These are phyloP conservation scores for Pseudozyma hubeiensis DNA, from an alignment of 1,284 basidiomycete species.

Conservation along the genomic window DNA sequence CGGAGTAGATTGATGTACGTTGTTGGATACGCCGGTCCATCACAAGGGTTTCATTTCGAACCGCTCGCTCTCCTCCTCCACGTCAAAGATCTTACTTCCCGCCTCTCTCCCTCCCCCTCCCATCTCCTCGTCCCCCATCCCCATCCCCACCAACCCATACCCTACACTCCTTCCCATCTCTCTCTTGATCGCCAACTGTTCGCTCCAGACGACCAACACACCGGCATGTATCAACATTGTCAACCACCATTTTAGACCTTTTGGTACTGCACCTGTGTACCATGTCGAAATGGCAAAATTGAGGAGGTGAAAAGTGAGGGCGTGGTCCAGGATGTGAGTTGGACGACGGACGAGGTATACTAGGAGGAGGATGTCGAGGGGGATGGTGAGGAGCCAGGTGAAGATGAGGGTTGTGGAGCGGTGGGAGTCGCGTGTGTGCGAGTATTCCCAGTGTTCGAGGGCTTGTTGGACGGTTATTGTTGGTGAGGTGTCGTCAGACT, in stretches of 20 bases:
- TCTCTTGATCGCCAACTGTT: constrained; percentile 87
- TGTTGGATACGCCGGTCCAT: too few species aligned
- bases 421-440: constrained; percentile 65
- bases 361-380: constrained; percentile 77
- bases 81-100: constrained; percentile 16
- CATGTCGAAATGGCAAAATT: constrained; percentile 92
- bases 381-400: constrained; percentile 34
- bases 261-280: constrained; percentile 86
- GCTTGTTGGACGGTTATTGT: constrained; percentile 71
- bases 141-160: constrained; percentile 32
- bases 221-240: constrained; percentile 79
- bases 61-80: constrained; percentile 10
- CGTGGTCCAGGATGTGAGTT: constrained; percentile 92
- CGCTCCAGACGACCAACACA: constrained; percentile 82
- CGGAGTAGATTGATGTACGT: too few species aligned
- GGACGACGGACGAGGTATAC: constrained; percentile 89
- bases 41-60: neutral
- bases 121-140: constrained; percentile 4
- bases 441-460: constrained; percentile 71
- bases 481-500: neutral
- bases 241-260: constrained; percentile 70
- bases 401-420: constrained; percentile 16
- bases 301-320: constrained; percentile 86
- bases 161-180: constrained; percentile 76
- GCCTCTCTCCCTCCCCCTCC: neutral